phyloP scores from a whole-genome alignment of 2,329 filamentous ascomycete genomes.

The Aspergillus fischeri region DNA sequence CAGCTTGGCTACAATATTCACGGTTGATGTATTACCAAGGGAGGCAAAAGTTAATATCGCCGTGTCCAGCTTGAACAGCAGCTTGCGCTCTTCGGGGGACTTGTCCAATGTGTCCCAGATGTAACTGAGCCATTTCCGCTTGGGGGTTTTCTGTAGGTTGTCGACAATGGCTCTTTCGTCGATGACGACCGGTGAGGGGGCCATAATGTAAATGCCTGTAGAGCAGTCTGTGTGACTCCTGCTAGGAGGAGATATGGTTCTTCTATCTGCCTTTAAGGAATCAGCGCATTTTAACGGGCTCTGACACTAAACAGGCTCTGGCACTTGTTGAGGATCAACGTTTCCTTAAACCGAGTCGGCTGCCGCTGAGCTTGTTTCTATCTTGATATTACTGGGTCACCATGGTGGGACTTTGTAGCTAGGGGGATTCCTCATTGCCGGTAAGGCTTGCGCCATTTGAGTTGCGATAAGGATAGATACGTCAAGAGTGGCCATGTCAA shows the following conservation, averaged over 20 bases:
- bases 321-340: too few species aligned
- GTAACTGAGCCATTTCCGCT: constrained; percentile 46
- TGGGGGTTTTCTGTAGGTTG: constrained; percentile 22
- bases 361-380: not conserved
- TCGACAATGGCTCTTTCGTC: constrained; percentile 14
- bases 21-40: constrained; percentile 23
- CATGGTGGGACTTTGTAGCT: not conserved
- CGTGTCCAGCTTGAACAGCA: constrained; percentile 49
- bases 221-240: too few species aligned
- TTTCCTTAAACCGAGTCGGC: too few species aligned
- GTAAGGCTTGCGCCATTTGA: not conserved
- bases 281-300: too few species aligned
- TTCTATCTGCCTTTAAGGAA: too few species aligned
- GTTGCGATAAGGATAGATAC: too few species aligned
- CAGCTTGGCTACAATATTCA: not conserved
- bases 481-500: too few species aligned
- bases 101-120: constrained; percentile 54
- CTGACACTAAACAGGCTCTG: too few species aligned
- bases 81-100: constrained; percentile 45
- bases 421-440: constrained; percentile 5
- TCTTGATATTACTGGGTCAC: not conserved
- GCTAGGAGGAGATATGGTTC: too few species aligned
- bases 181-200: constrained; percentile 3
- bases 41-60: constrained; percentile 47
- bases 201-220: constrained; percentile 10